These are phyloP conservation scores for Apophysomyces variabilis DNA, from an alignment of 371 early-diverging fungal genomes.

Conservation along the genomic window DNA sequence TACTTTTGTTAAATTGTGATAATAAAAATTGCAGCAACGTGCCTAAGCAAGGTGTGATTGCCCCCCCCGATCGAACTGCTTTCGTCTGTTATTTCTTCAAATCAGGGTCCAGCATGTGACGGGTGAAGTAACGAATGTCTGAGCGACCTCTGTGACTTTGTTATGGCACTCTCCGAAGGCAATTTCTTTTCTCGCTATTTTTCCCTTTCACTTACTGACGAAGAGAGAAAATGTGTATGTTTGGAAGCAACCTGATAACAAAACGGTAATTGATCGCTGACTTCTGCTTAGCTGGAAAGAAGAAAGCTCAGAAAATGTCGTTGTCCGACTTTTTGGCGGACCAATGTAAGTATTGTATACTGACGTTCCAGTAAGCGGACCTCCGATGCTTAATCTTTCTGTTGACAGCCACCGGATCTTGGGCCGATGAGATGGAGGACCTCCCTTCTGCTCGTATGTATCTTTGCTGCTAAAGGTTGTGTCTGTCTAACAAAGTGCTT, in stretches of 20 bases:
- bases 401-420: constrained; percentile 65
- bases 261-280: not conserved
- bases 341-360: constrained; percentile 43
- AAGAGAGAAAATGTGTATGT: constrained; percentile 21
- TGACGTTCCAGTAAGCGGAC: too few relatives aligned
- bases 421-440: constrained; percentile 92
- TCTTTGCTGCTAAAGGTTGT: constrained; percentile 1
- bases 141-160: too few relatives aligned
- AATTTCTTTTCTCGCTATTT: constrained; percentile 9
- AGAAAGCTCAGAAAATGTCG: constrained; percentile 80
- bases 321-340: constrained; percentile 80
- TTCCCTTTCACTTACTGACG: constrained; percentile 1
- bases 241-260: not conserved
- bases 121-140: too few relatives aligned
- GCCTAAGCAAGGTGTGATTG: too few relatives aligned
- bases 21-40: too few relatives aligned
- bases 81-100: too few relatives aligned
- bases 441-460: constrained; percentile 90
- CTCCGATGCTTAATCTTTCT: constrained; percentile 13
- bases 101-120: too few relatives aligned
- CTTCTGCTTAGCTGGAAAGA: constrained; percentile 58
- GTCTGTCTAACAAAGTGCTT: constrained; percentile 10
- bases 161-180: not conserved
- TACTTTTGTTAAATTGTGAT: too few relatives aligned
- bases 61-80: too few relatives aligned